phyloP scores from a whole-genome alignment of 2,329 filamentous ascomycete species.

The Aspergillus sp. region DNA sequence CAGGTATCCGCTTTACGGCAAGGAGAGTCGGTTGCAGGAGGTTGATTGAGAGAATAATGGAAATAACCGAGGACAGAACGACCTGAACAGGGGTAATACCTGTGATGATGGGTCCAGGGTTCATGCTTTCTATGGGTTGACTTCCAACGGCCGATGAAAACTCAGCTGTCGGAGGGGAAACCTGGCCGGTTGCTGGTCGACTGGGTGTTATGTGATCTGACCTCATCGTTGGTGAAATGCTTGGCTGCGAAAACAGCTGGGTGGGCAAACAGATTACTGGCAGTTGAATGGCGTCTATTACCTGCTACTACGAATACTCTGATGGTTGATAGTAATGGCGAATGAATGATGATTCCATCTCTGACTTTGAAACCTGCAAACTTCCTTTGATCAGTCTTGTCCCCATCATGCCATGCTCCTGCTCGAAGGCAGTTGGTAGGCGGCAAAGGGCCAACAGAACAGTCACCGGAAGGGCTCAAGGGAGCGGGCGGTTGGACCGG shows the following conservation, averaged over 20 bases:
- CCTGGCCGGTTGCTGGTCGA: conserved; percentile 20
- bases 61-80: not conserved
- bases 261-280: not conserved
- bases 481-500: too few relatives aligned
- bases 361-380: not conserved
- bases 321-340: not conserved
- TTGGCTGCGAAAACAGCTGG: conserved; percentile 1
- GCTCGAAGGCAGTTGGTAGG: too few relatives aligned
- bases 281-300: not conserved
- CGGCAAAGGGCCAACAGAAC: too few relatives aligned
- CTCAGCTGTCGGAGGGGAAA: not conserved
- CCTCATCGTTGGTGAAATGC: not conserved
- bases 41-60: conserved; percentile 29
- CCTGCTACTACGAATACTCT: not conserved
- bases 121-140: not conserved
- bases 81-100: not conserved
- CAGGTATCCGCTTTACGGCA: conserved; percentile 49
- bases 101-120: not conserved
- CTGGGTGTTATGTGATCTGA: conserved; percentile 12
- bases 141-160: not conserved
- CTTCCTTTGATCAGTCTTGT: too few relatives aligned
- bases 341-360: not conserved
- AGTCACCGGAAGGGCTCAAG: too few relatives aligned
- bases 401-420: too few relatives aligned
- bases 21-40: conserved; percentile 39